A percentile compares a stretch with the other conserved stretches of the same genome.
Conservation (phyloP, 176 grass and related monocot genomes). For the Microstegium vimineum region DNA sequence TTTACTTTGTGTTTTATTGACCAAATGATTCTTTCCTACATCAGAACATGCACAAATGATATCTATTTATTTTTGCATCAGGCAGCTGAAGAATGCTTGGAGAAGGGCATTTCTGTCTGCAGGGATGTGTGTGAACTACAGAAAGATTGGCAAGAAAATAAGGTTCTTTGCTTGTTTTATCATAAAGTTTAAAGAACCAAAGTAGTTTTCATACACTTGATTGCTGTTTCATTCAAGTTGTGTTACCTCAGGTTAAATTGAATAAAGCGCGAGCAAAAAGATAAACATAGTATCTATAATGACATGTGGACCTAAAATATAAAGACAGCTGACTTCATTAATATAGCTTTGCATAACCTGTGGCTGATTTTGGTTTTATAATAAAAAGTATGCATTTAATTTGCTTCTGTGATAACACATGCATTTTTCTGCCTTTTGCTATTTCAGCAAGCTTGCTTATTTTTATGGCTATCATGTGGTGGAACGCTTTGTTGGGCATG, state of each 20-base stretch:
- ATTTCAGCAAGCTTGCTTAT: constrained; percentile 74
- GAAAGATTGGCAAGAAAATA: constrained; percentile 93
- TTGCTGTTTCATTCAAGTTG: constrained; percentile 2
- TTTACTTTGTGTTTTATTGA: neutral
- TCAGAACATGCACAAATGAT: neutral
- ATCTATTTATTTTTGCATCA: constrained; percentile 26
- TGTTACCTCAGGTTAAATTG: neutral
- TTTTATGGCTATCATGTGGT: constrained; percentile 76
- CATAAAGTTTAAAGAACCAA: constrained; percentile 4
- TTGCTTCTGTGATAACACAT: neutral
- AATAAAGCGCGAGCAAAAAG: neutral
- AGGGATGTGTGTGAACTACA: constrained; percentile 85
- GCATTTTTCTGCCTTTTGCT: constrained; percentile 5
- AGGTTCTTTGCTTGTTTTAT: constrained; percentile 43
- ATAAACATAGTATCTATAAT: neutral
- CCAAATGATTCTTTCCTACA: neutral
- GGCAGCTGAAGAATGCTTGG: constrained; percentile 90
- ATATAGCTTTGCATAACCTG: neutral
- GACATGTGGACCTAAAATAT: neutral
- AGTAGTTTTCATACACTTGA: no score
- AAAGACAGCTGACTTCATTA: neutral
- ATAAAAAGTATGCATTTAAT: constrained; percentile 4
- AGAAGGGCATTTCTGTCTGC: constrained; percentile 84
- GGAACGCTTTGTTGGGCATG: constrained; percentile 94
- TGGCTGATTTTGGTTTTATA: neutral